Evolutionary conservation across 257 asterid genomes (phyloP).

Genomic region (Fraxinus pennsylvanica): DNA sequence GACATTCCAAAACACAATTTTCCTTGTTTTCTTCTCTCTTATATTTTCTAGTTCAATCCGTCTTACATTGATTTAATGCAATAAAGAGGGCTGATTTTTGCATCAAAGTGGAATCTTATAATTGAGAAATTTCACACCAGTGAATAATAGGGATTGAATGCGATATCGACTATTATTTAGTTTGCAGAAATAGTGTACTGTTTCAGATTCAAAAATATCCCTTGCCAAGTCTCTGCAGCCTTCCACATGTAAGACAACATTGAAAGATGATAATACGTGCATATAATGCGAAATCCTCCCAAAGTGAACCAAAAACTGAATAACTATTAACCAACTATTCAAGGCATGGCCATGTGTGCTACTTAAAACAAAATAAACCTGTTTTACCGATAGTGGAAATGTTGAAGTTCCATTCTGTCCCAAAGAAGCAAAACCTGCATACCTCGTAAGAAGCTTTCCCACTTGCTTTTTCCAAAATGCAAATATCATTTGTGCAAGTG

Average conservation of each 20-base stretch:
- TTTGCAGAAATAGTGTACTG: background rate
- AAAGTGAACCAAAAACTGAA: background rate
- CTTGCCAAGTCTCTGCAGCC: background rate
- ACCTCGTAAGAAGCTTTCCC: background rate
- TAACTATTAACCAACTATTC: background rate
- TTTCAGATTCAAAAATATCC: background rate
- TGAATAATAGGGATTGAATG: background rate
- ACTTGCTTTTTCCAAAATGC: background rate
- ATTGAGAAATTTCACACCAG: background rate
- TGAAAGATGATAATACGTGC: background rate
- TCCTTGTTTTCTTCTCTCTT: background rate
- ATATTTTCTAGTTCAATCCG: background rate
- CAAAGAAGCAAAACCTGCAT: background rate
- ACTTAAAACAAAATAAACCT: no score
- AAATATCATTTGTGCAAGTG: background rate
- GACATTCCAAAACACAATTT: background rate
- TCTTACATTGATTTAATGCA: background rate
- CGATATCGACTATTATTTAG: background rate
- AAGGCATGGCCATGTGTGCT: background rate
- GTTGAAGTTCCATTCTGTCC: background rate
- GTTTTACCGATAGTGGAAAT: no score
- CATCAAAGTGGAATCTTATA: background rate
- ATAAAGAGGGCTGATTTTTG: background rate
- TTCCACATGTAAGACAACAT: background rate
- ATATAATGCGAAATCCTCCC: background rate